Base-by-base conservation (phyloP, 371 early-diverging fungal species). In the Mortierella sp. region DNA sequence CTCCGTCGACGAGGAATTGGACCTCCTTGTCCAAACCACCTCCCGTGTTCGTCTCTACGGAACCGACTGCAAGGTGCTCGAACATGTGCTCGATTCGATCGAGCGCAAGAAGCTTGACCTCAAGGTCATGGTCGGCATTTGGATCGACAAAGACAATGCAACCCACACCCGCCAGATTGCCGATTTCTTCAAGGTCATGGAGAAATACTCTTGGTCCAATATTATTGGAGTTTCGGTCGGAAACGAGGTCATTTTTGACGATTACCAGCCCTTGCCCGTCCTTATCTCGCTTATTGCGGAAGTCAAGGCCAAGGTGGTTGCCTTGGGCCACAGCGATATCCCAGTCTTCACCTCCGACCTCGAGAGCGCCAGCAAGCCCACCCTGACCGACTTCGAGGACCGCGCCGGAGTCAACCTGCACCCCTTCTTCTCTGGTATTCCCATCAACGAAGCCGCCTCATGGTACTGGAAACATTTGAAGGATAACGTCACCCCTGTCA, bases 391-490 rank as follows among this genome's bases (percentile, higher is more conserved):
- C 19, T 91, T 92, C 80, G 91, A 91, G 42, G 94, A 94, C 81
- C 90, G 83, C 70, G 90, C 92, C 13, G 89, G 90, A 57, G 91
- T 91, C 73, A 92, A 94, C 79, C 91, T 91, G 8, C 94, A 93
- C 88, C 94, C 94, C 14, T 93, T 93, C 90, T 94, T 93, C 89
- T 92, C 93, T 16, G 93, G 93, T 28, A 88, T 85, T 9, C 84
- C 87, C 13, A 90, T 91, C 10, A 80, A 90, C 6, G 85, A 84
- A 6, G 93, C 93, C 11, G 91, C 91, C 65, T 72, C 84, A 60
- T 92, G 90, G 90, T 89, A 91, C 57, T 93, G 90, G 83, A 87
- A 88, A 45, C 92, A 92, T 73, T 84, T 91, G 31, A 75, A 90
- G 31, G 60, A 84, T 0, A 3, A 13, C 1, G 81, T 82, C 71